These are phyloP conservation scores for Arthonia radiata DNA, from an alignment of 495 filamentous ascomycete species.

Conservation along the genomic window DNA sequence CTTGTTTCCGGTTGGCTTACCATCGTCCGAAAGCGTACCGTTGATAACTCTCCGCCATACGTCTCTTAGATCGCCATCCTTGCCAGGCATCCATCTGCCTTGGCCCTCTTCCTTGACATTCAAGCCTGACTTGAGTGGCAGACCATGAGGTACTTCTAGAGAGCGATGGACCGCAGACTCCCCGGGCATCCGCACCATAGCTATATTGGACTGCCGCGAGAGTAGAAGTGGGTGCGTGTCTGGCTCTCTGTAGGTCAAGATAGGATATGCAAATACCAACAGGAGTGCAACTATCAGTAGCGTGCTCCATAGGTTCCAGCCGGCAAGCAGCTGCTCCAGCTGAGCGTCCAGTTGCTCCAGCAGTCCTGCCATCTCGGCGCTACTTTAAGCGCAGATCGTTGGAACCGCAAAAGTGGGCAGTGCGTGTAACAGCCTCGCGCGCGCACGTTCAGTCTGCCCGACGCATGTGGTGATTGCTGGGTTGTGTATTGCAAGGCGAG, in stretches of 20 bases:
- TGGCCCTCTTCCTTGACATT: slow-evolving; percentile 64
- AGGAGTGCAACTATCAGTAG: slow-evolving; percentile 31
- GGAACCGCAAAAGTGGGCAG: too few relatives aligned
- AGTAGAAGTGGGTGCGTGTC: slow-evolving; percentile 83
- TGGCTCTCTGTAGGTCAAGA: slow-evolving; percentile 39
- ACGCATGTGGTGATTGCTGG: too few relatives aligned
- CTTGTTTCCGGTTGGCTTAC: slow-evolving; percentile 29
- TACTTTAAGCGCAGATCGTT: too few relatives aligned
- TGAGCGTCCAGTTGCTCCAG: slow-evolving; percentile 35
- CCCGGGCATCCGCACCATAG: slow-evolving; percentile 56
- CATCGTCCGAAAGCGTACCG: slow-evolving; percentile 34
- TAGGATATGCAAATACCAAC: slow-evolving; percentile 35
- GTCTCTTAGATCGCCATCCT: slow-evolving; percentile 77
- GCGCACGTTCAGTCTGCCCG: too few relatives aligned
- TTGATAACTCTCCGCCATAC: slow-evolving; percentile 60
- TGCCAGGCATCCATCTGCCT: slow-evolving; percentile 56
- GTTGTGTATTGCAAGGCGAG: too few relatives aligned
- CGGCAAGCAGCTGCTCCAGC: slow-evolving; percentile 38
- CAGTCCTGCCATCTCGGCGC: slow-evolving; percentile 7
- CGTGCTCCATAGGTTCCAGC: slow-evolving; percentile 60
- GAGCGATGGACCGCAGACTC: slow-evolving; percentile 67
- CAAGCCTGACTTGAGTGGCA: slow-evolving; percentile 57
- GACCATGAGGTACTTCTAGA: slow-evolving; percentile 56
- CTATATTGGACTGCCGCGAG: slow-evolving; percentile 52
- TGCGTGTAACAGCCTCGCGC: too few relatives aligned